Evolutionary conservation across 2,329 filamentous ascomycete species (phyloP), one percentile per base, ranked within the genome.

Genomic region (Thielaviopsis populi): DNA sequence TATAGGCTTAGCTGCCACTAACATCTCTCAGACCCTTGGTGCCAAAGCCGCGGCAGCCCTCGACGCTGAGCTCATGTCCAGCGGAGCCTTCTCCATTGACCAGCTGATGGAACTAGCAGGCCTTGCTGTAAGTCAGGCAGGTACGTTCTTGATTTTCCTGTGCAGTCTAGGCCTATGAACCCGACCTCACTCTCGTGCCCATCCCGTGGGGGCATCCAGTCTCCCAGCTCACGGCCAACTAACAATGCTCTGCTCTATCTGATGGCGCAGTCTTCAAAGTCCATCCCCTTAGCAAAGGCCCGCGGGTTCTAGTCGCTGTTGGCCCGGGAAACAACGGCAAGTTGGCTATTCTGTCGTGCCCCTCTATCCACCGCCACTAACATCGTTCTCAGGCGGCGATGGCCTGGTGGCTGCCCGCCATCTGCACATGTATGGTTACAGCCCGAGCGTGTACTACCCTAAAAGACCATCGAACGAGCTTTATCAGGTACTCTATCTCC

Each of bases 61-160:
- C 19, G 94, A 99, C 73, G 86, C 89, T 74, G 92, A 99, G 72
- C 85, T 99, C 67, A 97, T 99, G 91, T 88, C 84, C 71, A 82
- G 83, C 11, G 83, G 85, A 0, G 91, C 88, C 8, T 99, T 96
- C 75, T 95, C 90, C 11, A 82, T 99, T 63, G 94, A 97, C 72
- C 94, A 99, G 75, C 79, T 99, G 59, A 97, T 99, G 94, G 94
- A 97, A 73, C 78, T 99, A 7, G 94, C 94, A 53, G 94, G 94
- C 0, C 80, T 99, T 0, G 91, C 91, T 0, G 91, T 97, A 30
- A 92, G 92, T 13, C 91, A 97, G 78, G 91, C 88, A 61, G 85
- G 90, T 91, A 72, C 65, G 78, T 67, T 27, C 17, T 56, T 5
- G 24, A 5, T 27, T 8, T 53, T 46, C 15, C n/a, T n/a, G 2